A percentile compares a stretch with the other conserved stretches of the same genome.
Evolutionary conservation across 1,284 basidiomycete genomes (phyloP).

Genomic region (Porphyrellus sp.): DNA sequence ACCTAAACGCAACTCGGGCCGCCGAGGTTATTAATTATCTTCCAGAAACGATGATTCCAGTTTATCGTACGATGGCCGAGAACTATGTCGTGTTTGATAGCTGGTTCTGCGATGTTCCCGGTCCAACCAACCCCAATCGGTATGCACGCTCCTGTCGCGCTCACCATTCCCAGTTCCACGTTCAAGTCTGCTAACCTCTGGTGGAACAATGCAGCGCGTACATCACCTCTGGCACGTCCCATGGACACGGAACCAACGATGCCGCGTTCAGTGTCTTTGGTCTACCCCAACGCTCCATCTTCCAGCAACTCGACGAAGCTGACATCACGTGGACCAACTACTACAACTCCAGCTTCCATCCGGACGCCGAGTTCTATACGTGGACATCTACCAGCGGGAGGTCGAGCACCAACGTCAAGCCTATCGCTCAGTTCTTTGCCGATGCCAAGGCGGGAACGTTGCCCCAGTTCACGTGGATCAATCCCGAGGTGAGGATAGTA

Average conservation of each 20-base stretch:
- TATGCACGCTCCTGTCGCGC: not conserved
- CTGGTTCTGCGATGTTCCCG: conserved; percentile 31
- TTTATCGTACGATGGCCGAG: conserved; percentile 25
- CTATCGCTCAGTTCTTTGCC: conserved; percentile 17
- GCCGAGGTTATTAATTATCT: conserved; percentile 25
- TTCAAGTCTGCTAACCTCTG: not conserved
- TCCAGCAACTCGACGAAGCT: conserved; percentile 28
- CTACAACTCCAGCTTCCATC: conserved; percentile 29
- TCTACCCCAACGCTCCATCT: conserved; percentile 29
- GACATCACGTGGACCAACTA: conserved; percentile 29
- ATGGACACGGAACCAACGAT: conserved; percentile 24
- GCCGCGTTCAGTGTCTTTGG: conserved; percentile 18
- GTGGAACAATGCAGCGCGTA: conserved; percentile 15
- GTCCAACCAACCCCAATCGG: conserved; percentile 29
- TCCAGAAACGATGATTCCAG: conserved; percentile 27
- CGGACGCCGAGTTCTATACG: conserved; percentile 23
- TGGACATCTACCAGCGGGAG: conserved; percentile 27
- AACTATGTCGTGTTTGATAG: conserved; percentile 25
- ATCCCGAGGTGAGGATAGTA: conserved; percentile 21
- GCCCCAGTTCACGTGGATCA: conserved; percentile 30
- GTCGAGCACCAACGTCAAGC: conserved; percentile 18
- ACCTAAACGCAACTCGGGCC: conserved; percentile 19
- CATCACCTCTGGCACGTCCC: conserved; percentile 28
- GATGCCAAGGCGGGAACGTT: conserved; percentile 25
- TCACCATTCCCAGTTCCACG: not conserved